Evolutionary conservation across 2,329 filamentous ascomycete species (phyloP).

Genomic region (Plenodomus biglobosus): DNA sequence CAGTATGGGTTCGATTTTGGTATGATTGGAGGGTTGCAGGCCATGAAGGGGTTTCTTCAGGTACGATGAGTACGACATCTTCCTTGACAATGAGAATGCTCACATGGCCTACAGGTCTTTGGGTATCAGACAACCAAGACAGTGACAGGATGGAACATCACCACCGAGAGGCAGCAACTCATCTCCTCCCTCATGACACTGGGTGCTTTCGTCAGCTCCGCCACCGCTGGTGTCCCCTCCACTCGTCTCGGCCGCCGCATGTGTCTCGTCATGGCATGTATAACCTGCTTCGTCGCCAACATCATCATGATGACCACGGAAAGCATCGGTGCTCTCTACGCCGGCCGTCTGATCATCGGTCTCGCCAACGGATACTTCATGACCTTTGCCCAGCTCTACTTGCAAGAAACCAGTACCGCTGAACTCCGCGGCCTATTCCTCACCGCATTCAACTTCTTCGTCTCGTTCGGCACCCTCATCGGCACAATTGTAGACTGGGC

Average conservation of each 20-base stretch:
- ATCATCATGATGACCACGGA: constrained; percentile 61
- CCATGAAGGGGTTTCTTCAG: constrained; percentile 54
- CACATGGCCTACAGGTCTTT: constrained; percentile 26
- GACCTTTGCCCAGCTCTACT: constrained; percentile 56
- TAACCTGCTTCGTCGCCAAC: constrained; percentile 55
- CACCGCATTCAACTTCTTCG: constrained; percentile 53
- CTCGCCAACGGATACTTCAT: constrained; percentile 60
- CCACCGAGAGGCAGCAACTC: constrained; percentile 47
- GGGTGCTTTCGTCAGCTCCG: constrained; percentile 50
- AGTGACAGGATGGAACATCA: constrained; percentile 48
- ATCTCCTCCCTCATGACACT: constrained; percentile 52
- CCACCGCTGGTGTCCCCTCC: constrained; percentile 44
- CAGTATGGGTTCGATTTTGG: constrained; percentile 59
- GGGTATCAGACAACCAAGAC: constrained; percentile 32
- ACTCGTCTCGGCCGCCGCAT: constrained; percentile 49
- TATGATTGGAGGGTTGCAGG: constrained; percentile 55
- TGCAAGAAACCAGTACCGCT: constrained; percentile 56
- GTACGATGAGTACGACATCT: constrained; percentile 24
- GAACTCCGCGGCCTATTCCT: constrained; percentile 54
- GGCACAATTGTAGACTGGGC: constrained; percentile 58
- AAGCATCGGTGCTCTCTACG: constrained; percentile 57
- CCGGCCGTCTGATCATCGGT: constrained; percentile 58
- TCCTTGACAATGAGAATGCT: background rate
- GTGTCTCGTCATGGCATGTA: constrained; percentile 53
- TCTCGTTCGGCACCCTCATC: constrained; percentile 48